Conservation (phyloP, 306 rosid species). For the Quercus alba region DNA sequence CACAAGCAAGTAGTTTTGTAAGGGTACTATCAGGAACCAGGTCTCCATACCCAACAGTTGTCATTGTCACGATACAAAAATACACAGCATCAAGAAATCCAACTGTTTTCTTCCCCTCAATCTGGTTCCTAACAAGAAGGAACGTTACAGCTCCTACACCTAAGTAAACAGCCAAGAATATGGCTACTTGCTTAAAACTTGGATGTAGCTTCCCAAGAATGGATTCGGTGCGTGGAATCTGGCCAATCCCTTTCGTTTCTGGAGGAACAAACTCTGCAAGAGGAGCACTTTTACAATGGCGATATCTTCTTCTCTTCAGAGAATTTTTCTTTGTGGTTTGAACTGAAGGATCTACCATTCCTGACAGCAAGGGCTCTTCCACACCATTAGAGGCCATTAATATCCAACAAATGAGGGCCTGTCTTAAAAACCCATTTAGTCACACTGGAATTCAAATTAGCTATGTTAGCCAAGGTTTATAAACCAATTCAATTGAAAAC, state of each 20-base stretch:
- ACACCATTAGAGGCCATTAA: conserved; percentile 47
- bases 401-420: conserved; percentile 17
- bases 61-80: conserved; percentile 5
- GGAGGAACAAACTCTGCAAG: conserved; percentile 1
- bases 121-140: not conserved
- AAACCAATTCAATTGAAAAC: not conserved
- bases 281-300: conserved; percentile 67
- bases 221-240: not conserved
- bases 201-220: not conserved
- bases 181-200: not conserved
- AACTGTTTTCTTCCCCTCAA: not conserved
- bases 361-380: conserved; percentile 43
- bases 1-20: conserved; percentile 3
- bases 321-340: conserved; percentile 18
- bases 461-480: conserved; percentile 2
- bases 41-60: conserved; percentile 7
- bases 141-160: not conserved
- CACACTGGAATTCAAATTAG: conserved; percentile 11
- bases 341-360: conserved; percentile 8
- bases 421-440: conserved; percentile 10
- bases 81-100: conserved; percentile 5
- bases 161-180: not conserved
- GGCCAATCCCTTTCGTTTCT: not conserved
- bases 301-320: conserved; percentile 36
- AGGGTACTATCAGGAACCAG: not conserved